phyloP scores from a whole-genome alignment of 768 basidiomycete genomes.

The Boletus speciosus region DNA sequence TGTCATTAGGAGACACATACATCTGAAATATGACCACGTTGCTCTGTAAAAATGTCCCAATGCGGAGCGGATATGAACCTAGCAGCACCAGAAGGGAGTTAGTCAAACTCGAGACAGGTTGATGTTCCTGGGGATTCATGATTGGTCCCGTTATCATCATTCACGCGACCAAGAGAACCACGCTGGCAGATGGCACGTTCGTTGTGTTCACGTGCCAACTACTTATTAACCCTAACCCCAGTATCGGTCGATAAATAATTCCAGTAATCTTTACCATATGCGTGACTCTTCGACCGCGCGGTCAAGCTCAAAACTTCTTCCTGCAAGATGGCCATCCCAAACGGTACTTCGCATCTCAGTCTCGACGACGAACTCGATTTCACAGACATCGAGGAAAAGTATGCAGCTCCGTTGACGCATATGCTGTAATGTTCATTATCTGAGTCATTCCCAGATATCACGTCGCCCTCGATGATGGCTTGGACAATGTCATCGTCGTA shows the following conservation, averaged over 20 bases:
- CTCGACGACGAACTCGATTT: slow-evolving; percentile 76
- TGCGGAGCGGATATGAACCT: not conserved
- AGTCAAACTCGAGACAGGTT: slow-evolving; percentile 4
- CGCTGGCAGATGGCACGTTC: slow-evolving; percentile 10
- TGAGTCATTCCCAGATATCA: slow-evolving; percentile 59
- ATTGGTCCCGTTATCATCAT: not conserved
- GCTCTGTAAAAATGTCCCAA: not conserved
- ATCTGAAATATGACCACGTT: not conserved
- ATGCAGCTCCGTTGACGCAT: slow-evolving; percentile 17
- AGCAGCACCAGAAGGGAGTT: slow-evolving; percentile 3
- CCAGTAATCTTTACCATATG: too few species aligned
- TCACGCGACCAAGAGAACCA: not conserved
- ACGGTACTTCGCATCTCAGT: slow-evolving; percentile 28
- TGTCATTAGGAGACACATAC: slow-evolving; percentile 9
- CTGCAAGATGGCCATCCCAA: slow-evolving; percentile 46
- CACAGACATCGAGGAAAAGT: slow-evolving; percentile 88
- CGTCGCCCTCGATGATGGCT: slow-evolving; percentile 76
- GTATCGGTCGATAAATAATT: too few species aligned
- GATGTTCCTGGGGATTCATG: not conserved
- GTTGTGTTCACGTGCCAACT: not conserved
- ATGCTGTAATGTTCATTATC: slow-evolving; percentile 4
- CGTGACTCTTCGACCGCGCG: not conserved
- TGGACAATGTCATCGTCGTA: slow-evolving; percentile 90
- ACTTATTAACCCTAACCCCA: slow-evolving; percentile 2
- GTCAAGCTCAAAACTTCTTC: not conserved